Conservation (phyloP, 2,329 filamentous ascomycete genomes). For the Hypoxylon sp. region DNA sequence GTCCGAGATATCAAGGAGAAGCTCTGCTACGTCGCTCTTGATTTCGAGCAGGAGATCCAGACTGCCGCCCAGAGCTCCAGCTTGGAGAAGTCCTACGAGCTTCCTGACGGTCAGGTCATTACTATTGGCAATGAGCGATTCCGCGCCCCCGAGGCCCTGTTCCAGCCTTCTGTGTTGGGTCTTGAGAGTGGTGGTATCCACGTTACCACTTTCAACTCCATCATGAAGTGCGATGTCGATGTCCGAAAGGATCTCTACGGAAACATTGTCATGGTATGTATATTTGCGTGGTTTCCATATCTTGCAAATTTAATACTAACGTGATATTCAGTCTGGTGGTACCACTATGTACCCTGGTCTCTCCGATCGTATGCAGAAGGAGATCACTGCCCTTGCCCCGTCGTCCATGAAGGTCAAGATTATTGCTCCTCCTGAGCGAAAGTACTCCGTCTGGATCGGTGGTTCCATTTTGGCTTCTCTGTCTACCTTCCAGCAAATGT, state of each 20-base stretch:
- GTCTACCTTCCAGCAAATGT: conserved; percentile 99
- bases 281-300: conserved; percentile 1
- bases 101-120: conserved; percentile 99
- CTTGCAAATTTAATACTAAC: conserved; percentile 51
- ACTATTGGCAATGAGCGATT: conserved; percentile 99
- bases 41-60: conserved; percentile 99
- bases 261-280: conserved; percentile 99
- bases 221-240: conserved; percentile 99
- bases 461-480: conserved; percentile 99
- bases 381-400: conserved; percentile 98
- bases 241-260: conserved; percentile 99
- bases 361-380: conserved; percentile 99
- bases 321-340: conserved; percentile 85
- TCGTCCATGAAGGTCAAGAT: conserved; percentile 99
- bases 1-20: conserved; percentile 99
- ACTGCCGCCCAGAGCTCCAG: conserved; percentile 98
- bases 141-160: conserved; percentile 99
- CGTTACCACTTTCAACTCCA: conserved; percentile 99
- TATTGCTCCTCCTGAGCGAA: conserved; percentile 99
- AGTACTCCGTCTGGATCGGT: conserved; percentile 99
- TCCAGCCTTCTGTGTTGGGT: conserved; percentile 98
- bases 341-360: conserved; percentile 99
- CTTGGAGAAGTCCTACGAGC: conserved; percentile 99
- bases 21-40: conserved; percentile 99
- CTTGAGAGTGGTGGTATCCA: conserved; percentile 99